Percentiles rank a stretch among this genome's conserved stretches.
Conservation (phyloP, 2,329 filamentous ascomycete genomes). For the Talaromyces albobiverticillius region DNA sequence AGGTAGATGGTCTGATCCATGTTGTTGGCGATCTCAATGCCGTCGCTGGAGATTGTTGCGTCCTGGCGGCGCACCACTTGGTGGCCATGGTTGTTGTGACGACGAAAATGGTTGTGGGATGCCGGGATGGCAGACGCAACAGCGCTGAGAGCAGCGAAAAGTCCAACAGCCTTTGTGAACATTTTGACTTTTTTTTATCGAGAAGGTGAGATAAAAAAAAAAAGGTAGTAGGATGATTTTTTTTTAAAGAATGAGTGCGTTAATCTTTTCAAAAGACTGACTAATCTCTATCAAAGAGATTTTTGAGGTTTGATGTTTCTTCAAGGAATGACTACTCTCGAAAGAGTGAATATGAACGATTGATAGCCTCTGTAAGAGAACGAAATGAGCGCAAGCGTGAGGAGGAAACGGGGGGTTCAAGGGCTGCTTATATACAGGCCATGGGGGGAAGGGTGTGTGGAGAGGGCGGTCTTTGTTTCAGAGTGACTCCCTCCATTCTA, state of each 20-base stretch:
- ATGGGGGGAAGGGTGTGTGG: not conserved
- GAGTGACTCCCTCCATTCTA: not conserved
- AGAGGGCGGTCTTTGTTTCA: constrained; percentile 6
- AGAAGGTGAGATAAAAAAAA: not conserved
- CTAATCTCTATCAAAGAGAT: constrained; percentile 16
- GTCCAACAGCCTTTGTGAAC: constrained; percentile 35
- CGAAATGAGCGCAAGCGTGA: not conserved
- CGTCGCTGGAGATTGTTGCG: constrained; percentile 23
- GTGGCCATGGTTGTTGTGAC: constrained; percentile 8
- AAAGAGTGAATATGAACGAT: constrained; percentile 7
- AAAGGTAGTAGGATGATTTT: no score
- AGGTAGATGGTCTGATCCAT: constrained; percentile 36
- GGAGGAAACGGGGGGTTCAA: not conserved
- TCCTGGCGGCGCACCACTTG: constrained; percentile 17
- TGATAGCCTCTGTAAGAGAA: not conserved
- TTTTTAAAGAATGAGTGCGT: constrained; percentile 10
- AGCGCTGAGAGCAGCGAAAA: constrained; percentile 31
- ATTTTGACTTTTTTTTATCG: constrained; percentile 25
- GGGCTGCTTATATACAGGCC: constrained; percentile 1
- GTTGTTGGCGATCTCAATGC: constrained; percentile 39
- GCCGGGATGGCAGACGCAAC: constrained; percentile 29
- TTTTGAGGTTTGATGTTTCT: not conserved
- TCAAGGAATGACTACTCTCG: constrained; percentile 15
- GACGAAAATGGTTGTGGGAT: constrained; percentile 9
- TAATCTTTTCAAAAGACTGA: constrained; percentile 14